These are phyloP conservation scores for Ophiostoma himal-ulmi DNA, from an alignment of 2,329 filamentous ascomycete species.

Conservation along the genomic window DNA sequence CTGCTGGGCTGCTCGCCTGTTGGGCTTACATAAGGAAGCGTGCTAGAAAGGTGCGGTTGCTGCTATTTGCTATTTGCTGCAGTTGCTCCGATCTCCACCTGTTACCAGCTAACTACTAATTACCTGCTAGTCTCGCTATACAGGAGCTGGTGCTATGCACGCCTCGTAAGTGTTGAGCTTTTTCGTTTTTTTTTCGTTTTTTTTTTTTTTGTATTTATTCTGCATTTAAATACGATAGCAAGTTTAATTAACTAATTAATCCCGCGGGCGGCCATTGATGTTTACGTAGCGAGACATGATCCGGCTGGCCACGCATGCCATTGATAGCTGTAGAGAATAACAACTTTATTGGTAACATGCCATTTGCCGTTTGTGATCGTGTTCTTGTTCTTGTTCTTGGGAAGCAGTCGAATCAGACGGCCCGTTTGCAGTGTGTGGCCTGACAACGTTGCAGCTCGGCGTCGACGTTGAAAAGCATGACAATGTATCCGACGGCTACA, in stretches of 20 bases:
- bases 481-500: background rate
- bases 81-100: background rate
- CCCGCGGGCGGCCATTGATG: background rate
- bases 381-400: background rate
- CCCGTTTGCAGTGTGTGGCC: background rate
- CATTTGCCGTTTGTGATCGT: background rate
- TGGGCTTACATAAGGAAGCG: background rate
- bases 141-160: background rate
- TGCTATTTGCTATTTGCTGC: background rate
- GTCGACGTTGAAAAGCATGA: background rate
- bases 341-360: background rate
- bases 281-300: background rate
- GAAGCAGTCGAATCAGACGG: background rate
- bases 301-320: background rate
- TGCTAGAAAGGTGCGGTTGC: background rate
- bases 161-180: conserved; percentile 9
- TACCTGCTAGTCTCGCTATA: background rate
- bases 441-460: conserved; percentile 5
- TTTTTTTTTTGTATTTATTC: background rate
- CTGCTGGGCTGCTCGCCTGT: background rate
- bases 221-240: background rate
- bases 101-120: background rate
- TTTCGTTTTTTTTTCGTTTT: background rate
- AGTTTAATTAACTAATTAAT: background rate
- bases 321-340: background rate